Evolutionary conservation across 176 grass and related monocot species (phyloP).

Genomic region (Leersia perrieri): DNA sequence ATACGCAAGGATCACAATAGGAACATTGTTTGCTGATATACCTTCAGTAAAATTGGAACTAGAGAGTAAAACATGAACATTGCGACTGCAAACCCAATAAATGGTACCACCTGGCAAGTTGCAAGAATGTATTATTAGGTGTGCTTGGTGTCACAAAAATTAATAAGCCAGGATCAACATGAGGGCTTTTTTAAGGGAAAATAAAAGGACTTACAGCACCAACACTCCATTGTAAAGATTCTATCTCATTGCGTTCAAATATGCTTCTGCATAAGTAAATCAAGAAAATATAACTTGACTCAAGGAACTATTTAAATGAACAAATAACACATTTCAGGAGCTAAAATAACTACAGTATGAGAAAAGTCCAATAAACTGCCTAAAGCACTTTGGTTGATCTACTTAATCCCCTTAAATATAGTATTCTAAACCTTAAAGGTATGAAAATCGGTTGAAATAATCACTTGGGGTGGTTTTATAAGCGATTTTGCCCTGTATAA

Average conservation of each 20-base stretch:
- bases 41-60: slow-evolving; percentile 60
- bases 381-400: not conserved
- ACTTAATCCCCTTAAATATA: not conserved
- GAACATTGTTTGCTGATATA: slow-evolving; percentile 15
- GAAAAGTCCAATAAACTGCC: not conserved
- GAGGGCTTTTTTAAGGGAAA: not conserved
- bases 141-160: not conserved
- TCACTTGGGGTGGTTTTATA: no score
- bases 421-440: not conserved
- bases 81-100: slow-evolving; percentile 58
- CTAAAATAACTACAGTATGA: not conserved
- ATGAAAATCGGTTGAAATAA: not conserved
- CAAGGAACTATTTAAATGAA: not conserved
- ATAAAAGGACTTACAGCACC: slow-evolving; percentile 46
- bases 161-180: not conserved
- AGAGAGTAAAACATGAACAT: slow-evolving; percentile 74
- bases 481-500: no score
- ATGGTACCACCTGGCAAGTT: slow-evolving; percentile 39
- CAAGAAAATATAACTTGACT: slow-evolving; percentile 15
- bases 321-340: not conserved
- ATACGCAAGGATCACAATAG: not conserved
- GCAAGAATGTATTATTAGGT: not conserved
- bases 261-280: slow-evolving; percentile 46
- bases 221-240: slow-evolving; percentile 59
- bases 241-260: slow-evolving; percentile 61